A percentile compares a stretch with the other conserved stretches of the same genome.
Conservation (phyloP, 371 early-diverging fungal genomes). For the Thermomucor indicae-seudaticae region DNA sequence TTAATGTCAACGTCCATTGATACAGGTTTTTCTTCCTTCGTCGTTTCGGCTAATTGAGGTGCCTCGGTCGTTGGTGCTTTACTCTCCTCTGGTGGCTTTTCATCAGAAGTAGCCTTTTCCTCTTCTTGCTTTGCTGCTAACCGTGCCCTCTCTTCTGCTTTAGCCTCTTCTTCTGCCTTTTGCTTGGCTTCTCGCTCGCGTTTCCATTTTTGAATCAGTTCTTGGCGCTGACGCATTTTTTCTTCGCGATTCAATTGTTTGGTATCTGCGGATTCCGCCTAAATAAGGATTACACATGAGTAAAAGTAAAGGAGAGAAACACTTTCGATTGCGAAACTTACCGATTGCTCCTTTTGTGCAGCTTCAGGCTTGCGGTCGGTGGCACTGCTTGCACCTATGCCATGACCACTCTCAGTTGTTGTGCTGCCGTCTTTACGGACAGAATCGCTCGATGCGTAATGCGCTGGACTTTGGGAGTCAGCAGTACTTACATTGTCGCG, state of each 20-base stretch:
- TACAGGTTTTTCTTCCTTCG: constrained; percentile 15
- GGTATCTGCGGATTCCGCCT: constrained; percentile 5
- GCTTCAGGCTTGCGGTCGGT: too few species aligned
- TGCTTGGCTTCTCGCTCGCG: constrained; percentile 57
- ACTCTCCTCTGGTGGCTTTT: constrained; percentile 9
- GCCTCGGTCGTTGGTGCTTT: neutral
- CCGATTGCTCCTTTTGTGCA: too few species aligned
- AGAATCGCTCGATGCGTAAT: neutral
- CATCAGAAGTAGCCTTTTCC: constrained; percentile 6
- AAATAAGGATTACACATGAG: too few species aligned
- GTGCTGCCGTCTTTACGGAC: neutral
- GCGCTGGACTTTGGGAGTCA: neutral
- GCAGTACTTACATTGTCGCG: neutral
- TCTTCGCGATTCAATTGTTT: constrained; percentile 45
- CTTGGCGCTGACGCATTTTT: constrained; percentile 61
- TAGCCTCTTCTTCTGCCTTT: constrained; percentile 32
- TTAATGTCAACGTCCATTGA: constrained; percentile 17
- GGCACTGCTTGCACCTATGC: neutral
- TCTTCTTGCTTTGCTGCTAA: constrained; percentile 9
- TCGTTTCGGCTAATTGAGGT: constrained; percentile 6
- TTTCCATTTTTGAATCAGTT: constrained; percentile 71
- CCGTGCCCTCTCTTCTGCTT: constrained; percentile 10
- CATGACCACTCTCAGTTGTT: neutral
- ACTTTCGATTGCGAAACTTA: too few species aligned
- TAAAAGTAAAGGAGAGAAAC: too few species aligned